phyloP scores from a whole-genome alignment of 1,284 basidiomycete genomes.

The Ceratobasidium sp. region DNA sequence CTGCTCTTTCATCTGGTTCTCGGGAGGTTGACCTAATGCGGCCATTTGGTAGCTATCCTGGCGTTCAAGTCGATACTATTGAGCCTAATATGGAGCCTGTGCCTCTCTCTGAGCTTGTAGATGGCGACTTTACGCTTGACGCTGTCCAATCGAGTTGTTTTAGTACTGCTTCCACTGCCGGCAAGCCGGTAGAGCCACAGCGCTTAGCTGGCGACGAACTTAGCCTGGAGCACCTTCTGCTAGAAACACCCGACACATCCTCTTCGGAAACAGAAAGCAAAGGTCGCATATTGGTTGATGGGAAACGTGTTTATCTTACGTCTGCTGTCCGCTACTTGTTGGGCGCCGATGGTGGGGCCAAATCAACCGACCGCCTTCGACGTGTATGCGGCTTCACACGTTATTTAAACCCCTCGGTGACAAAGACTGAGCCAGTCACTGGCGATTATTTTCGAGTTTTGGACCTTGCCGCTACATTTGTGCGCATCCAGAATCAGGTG shows the following conservation, averaged over 20 bases:
- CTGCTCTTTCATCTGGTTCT: not conserved
- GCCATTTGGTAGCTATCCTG: not conserved
- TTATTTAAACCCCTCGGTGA: not conserved
- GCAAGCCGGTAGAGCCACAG: too few relatives aligned
- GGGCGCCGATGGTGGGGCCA: not conserved
- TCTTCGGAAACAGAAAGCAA: not conserved
- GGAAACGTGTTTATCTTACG: conserved; percentile 6
- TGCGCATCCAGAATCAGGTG: not conserved
- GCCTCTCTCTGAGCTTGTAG: not conserved
- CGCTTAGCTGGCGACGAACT: too few relatives aligned
- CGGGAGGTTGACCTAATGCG: conserved; percentile 20
- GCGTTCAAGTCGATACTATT: not conserved
- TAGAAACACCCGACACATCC: not conserved
- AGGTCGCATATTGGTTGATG: conserved; percentile 7
- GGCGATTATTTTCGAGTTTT: conserved; percentile 1
- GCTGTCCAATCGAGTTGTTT: not conserved
- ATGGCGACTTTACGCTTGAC: not conserved
- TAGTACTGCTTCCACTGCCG: too few relatives aligned
- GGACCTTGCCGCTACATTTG: conserved; percentile 9
- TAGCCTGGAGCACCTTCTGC: too few relatives aligned
- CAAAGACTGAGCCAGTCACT: not conserved
- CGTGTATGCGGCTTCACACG: conserved; percentile 31
- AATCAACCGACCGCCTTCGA: conserved; percentile 23
- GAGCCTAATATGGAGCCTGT: not conserved
- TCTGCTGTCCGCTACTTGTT: conserved; percentile 15